phyloP scores from a whole-genome alignment of 2,329 filamentous ascomycete genomes.

The Chalaropsis thielavioides region DNA sequence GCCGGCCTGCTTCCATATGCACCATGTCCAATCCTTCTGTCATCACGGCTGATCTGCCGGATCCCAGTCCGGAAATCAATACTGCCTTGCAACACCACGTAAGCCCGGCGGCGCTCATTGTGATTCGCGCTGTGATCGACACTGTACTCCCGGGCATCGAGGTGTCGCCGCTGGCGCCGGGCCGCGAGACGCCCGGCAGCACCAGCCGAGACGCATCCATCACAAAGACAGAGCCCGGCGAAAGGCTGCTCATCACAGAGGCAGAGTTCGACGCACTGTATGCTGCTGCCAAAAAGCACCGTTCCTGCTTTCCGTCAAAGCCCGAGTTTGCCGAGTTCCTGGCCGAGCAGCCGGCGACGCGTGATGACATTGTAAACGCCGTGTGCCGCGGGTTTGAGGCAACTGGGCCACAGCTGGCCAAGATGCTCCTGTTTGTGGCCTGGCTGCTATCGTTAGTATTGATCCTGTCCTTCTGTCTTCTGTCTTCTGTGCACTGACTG shows the following conservation, averaged over 20 bases:
- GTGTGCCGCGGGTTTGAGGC: constrained; percentile 31
- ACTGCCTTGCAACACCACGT: constrained; percentile 20
- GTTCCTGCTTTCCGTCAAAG: constrained; percentile 29
- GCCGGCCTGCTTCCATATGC: neutral
- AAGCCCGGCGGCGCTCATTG: constrained; percentile 32
- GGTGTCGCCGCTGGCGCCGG: constrained; percentile 21
- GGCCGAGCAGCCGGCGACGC: constrained; percentile 35
- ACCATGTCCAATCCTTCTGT: neutral
- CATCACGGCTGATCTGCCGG: neutral
- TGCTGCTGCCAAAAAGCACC: constrained; percentile 25
- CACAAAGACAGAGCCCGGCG: constrained; percentile 24
- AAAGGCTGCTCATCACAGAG: constrained; percentile 28
- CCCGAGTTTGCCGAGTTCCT: constrained; percentile 39
- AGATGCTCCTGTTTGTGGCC: constrained; percentile 29
- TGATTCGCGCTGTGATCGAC: constrained; percentile 40
- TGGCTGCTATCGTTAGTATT: constrained; percentile 31
- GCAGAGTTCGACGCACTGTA: constrained; percentile 36
- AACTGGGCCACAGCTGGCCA: constrained; percentile 24
- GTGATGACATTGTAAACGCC: constrained; percentile 38
- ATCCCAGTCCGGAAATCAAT: constrained; percentile 10
- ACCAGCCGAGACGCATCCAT: neutral
- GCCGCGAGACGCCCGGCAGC: too few relatives aligned
- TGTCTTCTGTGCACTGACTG: neutral
- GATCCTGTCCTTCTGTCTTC: neutral
- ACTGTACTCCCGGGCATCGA: constrained; percentile 47